Evolutionary conservation across 2,329 filamentous ascomycete species (phyloP), one percentile per base, ranked within the genome.

Genomic region (Colletotrichum endophyticum): DNA sequence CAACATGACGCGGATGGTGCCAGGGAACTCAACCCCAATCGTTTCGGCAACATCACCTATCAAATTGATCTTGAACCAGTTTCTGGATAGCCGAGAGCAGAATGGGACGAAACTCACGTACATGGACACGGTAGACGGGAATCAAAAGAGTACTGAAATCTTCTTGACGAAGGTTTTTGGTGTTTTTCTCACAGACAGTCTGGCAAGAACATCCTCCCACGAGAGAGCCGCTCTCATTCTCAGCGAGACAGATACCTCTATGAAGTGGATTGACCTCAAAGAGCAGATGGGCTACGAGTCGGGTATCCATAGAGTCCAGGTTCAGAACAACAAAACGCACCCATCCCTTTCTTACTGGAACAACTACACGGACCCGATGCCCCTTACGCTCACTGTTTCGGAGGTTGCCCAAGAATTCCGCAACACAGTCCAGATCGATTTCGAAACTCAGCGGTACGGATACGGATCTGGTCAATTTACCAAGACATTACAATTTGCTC

Each of bases 121-220:
- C 27, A 49, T 66, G 13, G 72, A 62, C 16, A 49, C 53, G 7
- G 28, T 72, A 16, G 61, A 61, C 3, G 59, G 28, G 4, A 19
- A 62, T 3, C 59, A 62, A 4, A 32, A 62, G 1, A 62, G 59
- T 3, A 25, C 39, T 4, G 72, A 75, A 19, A 16, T 66, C 11
- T 72, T 75, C 27, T 28, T 71, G 6, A 28, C 67, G 2, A 74
- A 74, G 28, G 39, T 71, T 9, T 74, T 74, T 1, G 72, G 72
- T 1, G 44, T 59, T 7, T 64, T 56, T 9, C 8, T 75, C 0
- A 67, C 53, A 19, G 73, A 75, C 19, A 36, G 56, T 15, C 27
- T 76, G 0, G 69, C 73, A 1, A 11, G 70, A 2, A 59, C 71
- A 1, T 9, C 15, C 11, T 39, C 32, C 5, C 15, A 44, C 1